Evolutionary conservation across 2,329 filamentous ascomycete genomes (phyloP).

Genomic region (Alternaria infectoria): DNA sequence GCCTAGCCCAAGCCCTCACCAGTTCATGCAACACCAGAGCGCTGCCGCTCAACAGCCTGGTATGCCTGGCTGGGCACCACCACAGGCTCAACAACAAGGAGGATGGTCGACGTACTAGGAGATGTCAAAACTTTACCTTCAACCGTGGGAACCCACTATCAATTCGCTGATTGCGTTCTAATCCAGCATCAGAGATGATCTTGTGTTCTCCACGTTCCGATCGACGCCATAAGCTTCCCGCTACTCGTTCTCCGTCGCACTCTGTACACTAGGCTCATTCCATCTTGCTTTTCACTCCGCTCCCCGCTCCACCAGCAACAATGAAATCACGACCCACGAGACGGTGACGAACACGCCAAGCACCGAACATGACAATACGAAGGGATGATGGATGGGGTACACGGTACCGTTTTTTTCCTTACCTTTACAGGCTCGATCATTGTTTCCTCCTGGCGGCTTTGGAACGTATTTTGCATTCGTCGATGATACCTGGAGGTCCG

Average conservation of each 20-base stretch:
- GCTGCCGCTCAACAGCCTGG: conserved; percentile 55
- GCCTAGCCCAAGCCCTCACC: conserved; percentile 54
- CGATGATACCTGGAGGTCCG: conserved; percentile 25
- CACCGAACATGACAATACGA: conserved; percentile 21
- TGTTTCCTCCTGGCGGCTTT: conserved; percentile 12
- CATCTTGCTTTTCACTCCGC: conserved; percentile 9
- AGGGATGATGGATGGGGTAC: conserved; percentile 16
- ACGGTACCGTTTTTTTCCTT: conserved; percentile 13
- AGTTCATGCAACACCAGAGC: conserved; percentile 54
- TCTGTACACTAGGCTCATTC: conserved; percentile 35
- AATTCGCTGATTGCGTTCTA: background rate
- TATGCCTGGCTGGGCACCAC: conserved; percentile 59
- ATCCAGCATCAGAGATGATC: background rate
- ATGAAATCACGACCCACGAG: conserved; percentile 32
- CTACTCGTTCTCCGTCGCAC: conserved; percentile 25
- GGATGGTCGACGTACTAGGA: conserved; percentile 49
- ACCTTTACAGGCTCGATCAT: conserved; percentile 12
- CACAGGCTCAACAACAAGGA: conserved; percentile 47
- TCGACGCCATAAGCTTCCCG: background rate
- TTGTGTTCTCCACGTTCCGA: background rate
- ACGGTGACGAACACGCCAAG: conserved; percentile 18
- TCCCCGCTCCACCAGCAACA: conserved; percentile 16
- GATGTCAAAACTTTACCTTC: background rate
- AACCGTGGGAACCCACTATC: background rate
- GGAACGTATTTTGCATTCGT: conserved; percentile 27